Evolutionary conservation across 2,329 filamentous ascomycete species (phyloP).

Genomic region (Ophiostoma ips): DNA sequence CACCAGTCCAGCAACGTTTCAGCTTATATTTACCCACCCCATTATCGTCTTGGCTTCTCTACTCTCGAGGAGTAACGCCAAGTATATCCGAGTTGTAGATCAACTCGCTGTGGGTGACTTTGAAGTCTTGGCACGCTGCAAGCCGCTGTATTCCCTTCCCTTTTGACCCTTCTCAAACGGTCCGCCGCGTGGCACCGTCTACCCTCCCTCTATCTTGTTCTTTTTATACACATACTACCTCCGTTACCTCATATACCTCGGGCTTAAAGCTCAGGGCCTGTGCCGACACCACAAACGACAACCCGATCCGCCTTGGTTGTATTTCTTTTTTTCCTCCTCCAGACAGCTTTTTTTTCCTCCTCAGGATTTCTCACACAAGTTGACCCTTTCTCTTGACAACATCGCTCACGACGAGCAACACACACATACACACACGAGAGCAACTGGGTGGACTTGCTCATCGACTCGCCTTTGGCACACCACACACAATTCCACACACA

Average conservation of each 20-base stretch:
- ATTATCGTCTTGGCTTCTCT: not conserved
- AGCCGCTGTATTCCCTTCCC: not conserved
- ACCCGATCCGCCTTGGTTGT: not conserved
- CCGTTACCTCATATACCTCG: not conserved
- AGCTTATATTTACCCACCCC: not conserved
- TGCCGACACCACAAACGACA: not conserved
- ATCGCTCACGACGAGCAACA: too few relatives aligned
- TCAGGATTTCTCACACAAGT: too few relatives aligned
- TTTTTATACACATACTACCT: not conserved
- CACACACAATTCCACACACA: not conserved
- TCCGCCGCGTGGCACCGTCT: not conserved
- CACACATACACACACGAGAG: too few relatives aligned
- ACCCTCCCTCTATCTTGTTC: not conserved
- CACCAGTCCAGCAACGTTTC: not conserved
- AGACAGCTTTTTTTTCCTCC: too few relatives aligned
- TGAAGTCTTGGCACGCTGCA: not conserved
- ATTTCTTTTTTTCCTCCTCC: not conserved
- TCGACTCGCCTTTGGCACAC: not conserved
- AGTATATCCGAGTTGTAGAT: not conserved
- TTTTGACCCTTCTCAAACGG: not conserved
- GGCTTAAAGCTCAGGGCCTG: not conserved
- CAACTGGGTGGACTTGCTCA: too few relatives aligned
- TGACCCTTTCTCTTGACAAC: too few relatives aligned
- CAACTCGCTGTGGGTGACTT: not conserved
- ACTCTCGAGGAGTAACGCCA: not conserved